Percentiles rank a stretch among this genome's conserved stretches.
phyloP scores from a whole-genome alignment of 345 rosid species.

The Rhizophora apiculata region DNA sequence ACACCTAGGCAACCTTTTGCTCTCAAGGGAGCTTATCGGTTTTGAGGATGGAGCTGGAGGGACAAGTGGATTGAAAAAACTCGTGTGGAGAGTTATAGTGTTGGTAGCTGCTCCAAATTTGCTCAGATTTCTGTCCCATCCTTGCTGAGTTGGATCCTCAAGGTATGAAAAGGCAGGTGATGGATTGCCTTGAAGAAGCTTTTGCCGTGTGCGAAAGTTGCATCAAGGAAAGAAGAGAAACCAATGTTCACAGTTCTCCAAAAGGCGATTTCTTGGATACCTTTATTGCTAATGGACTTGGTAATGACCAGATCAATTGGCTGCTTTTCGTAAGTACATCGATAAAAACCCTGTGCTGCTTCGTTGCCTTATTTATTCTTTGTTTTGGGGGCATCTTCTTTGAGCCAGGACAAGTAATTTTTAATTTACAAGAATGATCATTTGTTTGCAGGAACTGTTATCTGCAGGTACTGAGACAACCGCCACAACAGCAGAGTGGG shows the following conservation, averaged over 20 bases:
- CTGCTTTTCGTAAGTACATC: conserved; percentile 4
- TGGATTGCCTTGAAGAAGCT: neutral
- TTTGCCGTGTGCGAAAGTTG: conserved; percentile 5
- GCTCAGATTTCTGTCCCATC: conserved; percentile 7
- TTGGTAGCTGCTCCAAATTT: neutral
- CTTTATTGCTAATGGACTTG: conserved; percentile 12
- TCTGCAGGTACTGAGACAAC: conserved; percentile 12
- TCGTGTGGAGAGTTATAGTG: neutral
- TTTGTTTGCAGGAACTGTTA: conserved; percentile 8
- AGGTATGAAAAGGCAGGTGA: neutral
- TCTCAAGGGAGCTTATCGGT: conserved; percentile 3
- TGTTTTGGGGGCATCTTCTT: neutral
- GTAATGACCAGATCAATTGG: conserved; percentile 19
- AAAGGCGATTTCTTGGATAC: conserved; percentile 19
- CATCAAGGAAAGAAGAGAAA: conserved; percentile 25
- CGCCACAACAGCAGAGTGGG: conserved; percentile 10
- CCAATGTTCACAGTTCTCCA: neutral
- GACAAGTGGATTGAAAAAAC: neutral
- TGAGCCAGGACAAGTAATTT: neutral
- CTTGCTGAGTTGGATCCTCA: conserved; percentile 15
- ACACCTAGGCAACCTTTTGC: conserved; percentile 9
- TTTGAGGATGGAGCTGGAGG: neutral
- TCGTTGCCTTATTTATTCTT: neutral
- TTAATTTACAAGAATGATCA: neutral
- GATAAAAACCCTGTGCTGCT: neutral